phyloP scores from a whole-genome alignment of 108 stramenopile species.

The Cyclotella distinguenda region DNA sequence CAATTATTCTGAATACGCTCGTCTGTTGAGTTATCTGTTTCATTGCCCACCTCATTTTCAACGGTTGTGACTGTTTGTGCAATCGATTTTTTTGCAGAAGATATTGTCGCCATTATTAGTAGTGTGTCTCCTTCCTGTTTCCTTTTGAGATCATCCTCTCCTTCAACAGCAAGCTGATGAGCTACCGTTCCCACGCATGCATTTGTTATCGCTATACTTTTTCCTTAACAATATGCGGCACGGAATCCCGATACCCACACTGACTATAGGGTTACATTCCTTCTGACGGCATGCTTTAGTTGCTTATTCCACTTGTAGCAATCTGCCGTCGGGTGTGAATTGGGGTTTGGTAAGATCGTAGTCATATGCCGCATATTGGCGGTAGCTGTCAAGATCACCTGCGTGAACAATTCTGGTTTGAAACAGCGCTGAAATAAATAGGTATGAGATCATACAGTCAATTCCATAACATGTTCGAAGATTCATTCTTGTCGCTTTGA shows the following conservation, averaged over 20 bases:
- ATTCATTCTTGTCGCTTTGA: too few species aligned
- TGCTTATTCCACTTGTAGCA: constrained; percentile 87
- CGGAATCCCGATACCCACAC: constrained; percentile 34
- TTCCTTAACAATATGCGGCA: background rate
- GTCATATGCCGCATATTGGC: constrained; percentile 70
- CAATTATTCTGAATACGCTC: constrained; percentile 43
- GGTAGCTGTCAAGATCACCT: background rate
- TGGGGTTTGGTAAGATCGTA: constrained; percentile 79
- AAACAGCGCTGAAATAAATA: too few species aligned
- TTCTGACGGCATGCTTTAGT: constrained; percentile 46
- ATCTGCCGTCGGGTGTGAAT: constrained; percentile 82
- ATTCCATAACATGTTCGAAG: too few species aligned
- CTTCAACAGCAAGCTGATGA: background rate
- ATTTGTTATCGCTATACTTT: background rate
- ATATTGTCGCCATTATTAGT: constrained; percentile 39
- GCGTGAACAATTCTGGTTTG: too few species aligned
- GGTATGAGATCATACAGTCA: too few species aligned
- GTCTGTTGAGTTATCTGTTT: background rate
- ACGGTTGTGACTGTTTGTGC: background rate
- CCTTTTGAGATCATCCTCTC: background rate
- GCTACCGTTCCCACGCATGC: background rate
- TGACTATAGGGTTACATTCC: constrained; percentile 60
- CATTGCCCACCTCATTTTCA: background rate
- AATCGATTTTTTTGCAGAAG: constrained; percentile 13
- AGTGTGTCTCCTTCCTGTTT: constrained; percentile 20